Evolutionary conservation across 176 grass and related monocot genomes (phyloP), one percentile per base, ranked within the genome.

Genomic region (Oryza meridionalis): DNA sequence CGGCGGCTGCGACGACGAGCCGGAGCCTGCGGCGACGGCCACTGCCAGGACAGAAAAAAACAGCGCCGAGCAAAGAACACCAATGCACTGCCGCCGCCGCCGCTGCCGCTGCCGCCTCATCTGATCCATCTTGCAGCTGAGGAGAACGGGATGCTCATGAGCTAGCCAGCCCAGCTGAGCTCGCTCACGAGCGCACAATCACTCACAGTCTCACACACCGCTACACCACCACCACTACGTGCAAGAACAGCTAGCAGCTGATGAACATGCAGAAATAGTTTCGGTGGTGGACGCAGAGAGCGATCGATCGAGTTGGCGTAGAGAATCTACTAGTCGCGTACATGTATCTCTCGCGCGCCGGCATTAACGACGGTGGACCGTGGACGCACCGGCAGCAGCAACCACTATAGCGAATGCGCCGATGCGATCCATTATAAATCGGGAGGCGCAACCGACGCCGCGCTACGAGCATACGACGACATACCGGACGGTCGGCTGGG

Each of bases 21-120:
- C 17, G 17, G 35, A 40, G 53, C 53, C 53, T 11, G 74, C 71
- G 37, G 75, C 27, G 68, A 33, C 49, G 14, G 49, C 69, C 38
- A 31, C 75, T 9, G 86, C 8, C 1, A 90, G 68, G 35, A 47
- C 62, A 2, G 46, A 38, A 1, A 90, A n/a, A 7, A 86, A 15
- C 46, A 90, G 61, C 84, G 62, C 31, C 35, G 83, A 72, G 78
- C 55, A 89, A 3, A 11, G 19, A 73, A 25, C 61, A 64, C 11
- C 43, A 35, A 31, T 26, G 69, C 70, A 16, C 73, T 65, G 55
- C 38, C 26, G 40, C 70, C 26, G 40, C 70, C 81, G 63, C 51
- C 50, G 35, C 35, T 6, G 32, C 32, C 32, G 32, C 32, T 4
- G 50, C 51, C 17, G 53, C 70, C 63, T 43, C 19, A 43, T 1